Evolutionary conservation across 768 basidiomycete genomes (phyloP).

Genomic region (Tylopilus balloui): DNA sequence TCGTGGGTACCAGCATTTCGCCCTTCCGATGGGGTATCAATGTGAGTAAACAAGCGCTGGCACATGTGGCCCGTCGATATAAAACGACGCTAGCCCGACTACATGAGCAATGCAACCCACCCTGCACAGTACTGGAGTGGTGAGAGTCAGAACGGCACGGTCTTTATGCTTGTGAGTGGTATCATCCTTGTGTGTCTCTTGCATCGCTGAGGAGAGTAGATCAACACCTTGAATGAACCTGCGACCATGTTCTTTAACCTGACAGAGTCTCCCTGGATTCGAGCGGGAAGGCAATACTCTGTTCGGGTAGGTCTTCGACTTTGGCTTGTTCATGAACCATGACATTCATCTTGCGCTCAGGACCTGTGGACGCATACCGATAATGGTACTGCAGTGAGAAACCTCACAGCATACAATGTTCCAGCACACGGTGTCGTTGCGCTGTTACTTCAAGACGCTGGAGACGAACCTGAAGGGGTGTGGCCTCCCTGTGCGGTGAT

Average conservation of each 20-base stretch:
- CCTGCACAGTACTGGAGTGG: constrained; percentile 76
- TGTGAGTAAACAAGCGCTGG: constrained; percentile 34
- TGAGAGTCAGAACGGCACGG: constrained; percentile 56
- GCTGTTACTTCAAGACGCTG: constrained; percentile 58
- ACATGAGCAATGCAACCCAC: constrained; percentile 39
- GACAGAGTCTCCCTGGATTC: constrained; percentile 68
- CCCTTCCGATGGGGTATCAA: constrained; percentile 70
- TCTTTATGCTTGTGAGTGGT: constrained; percentile 58
- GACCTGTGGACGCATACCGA: constrained; percentile 72
- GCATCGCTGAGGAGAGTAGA: constrained; percentile 31
- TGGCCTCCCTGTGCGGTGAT: constrained; percentile 53
- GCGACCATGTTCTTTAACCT: constrained; percentile 58
- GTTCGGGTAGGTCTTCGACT: constrained; percentile 46
- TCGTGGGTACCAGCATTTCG: constrained; percentile 54
- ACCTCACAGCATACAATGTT: constrained; percentile 48
- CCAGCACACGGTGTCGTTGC: constrained; percentile 70
- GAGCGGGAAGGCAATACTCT: constrained; percentile 61
- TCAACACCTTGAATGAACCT: constrained; percentile 55
- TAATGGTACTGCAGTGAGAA: constrained; percentile 62
- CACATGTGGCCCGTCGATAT: neutral
- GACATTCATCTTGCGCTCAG: constrained; percentile 29
- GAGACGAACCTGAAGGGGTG: constrained; percentile 57
- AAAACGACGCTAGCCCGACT: constrained; percentile 29
- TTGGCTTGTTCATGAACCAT: neutral
- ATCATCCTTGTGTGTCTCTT: neutral